Percentiles rank a stretch among this genome's conserved stretches.
Conservation (phyloP, 208 protist species). For the Kentomonas sorsogonicus region DNA sequence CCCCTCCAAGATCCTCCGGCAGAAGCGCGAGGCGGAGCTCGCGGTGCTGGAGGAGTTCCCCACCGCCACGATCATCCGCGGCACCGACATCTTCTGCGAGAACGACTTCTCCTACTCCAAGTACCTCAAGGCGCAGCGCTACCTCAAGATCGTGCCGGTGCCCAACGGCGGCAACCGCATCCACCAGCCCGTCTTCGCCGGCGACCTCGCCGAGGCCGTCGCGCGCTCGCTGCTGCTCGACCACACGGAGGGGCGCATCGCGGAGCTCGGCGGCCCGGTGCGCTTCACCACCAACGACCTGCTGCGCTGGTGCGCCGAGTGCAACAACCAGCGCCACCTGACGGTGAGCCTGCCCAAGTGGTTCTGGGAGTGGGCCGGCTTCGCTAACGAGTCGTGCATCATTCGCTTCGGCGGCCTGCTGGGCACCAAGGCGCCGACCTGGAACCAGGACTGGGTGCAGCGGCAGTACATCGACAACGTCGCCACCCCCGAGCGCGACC, state of each 20-base stretch:
- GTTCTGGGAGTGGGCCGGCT: conserved; percentile 56
- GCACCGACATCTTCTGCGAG: conserved; percentile 83
- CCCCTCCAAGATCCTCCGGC: conserved; percentile 77
- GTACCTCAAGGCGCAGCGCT: conserved; percentile 85
- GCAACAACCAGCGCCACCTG: conserved; percentile 67
- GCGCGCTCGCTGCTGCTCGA: conserved; percentile 80
- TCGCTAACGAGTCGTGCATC: conserved; percentile 72
- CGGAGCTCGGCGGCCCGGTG: conserved; percentile 85
- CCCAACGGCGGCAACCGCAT: conserved; percentile 81
- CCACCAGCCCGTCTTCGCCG: conserved; percentile 87
- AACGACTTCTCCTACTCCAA: conserved; percentile 87
- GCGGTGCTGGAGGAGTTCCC: conserved; percentile 89
- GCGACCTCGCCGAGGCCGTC: conserved; percentile 78
- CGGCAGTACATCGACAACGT: conserved; percentile 88
- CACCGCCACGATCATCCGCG: conserved; percentile 85
- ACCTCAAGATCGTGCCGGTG: conserved; percentile 79
- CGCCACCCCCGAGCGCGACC: conserved; percentile 83
- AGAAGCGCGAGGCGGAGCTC: conserved; percentile 80
- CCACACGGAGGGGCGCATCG: conserved; percentile 88
- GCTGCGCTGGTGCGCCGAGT: conserved; percentile 83
- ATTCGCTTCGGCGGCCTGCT: conserved; percentile 68
- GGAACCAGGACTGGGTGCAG: conserved; percentile 87
- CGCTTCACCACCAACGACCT: conserved; percentile 87
- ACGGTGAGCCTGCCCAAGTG: conserved; percentile 68
- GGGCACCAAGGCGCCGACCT: conserved; percentile 65